These are phyloP conservation scores for Coemansia sp. DNA, from an alignment of 192 early-diverging fungal species.

Conservation along the genomic window DNA sequence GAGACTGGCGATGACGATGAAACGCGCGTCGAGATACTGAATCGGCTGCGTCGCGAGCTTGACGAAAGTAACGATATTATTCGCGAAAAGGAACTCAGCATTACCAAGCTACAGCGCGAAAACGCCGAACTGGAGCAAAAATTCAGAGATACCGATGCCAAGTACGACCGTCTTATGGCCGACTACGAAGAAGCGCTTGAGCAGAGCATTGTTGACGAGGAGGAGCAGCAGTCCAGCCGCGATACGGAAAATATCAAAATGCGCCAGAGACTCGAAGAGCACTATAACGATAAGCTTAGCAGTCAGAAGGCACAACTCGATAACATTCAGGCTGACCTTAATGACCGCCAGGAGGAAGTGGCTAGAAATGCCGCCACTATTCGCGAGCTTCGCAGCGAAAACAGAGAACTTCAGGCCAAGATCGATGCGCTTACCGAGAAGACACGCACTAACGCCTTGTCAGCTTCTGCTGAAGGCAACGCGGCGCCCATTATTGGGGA, in stretches of 20 bases:
- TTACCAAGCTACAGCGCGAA: conserved; percentile 22
- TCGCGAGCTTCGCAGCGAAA: conserved; percentile 28
- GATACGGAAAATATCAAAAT: conserved; percentile 79
- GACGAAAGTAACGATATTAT: conserved; percentile 32
- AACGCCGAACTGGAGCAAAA: conserved; percentile 16
- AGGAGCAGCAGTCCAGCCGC: conserved; percentile 48
- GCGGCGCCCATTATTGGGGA: conserved; percentile 16
- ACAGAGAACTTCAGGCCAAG: conserved; percentile 36
- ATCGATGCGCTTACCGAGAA: conserved; percentile 34
- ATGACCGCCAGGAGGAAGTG: conserved; percentile 62
- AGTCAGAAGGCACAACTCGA: conserved; percentile 67
- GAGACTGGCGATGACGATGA: conserved; percentile 50
- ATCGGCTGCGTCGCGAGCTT: conserved; percentile 42
- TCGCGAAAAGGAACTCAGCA: conserved; percentile 14
- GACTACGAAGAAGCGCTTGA: conserved; percentile 57
- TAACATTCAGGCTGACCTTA: conserved; percentile 37
- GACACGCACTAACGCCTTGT: conserved; percentile 3
- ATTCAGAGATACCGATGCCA: conserved; percentile 34
- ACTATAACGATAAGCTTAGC: conserved; percentile 78
- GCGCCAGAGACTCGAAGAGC: conserved; percentile 77
- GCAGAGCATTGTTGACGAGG: conserved; percentile 51
- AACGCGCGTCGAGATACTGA: conserved; percentile 45
- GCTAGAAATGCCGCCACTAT: conserved; percentile 55
- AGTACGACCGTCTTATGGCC: conserved; percentile 42
- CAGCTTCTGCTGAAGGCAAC: conserved; percentile 2